Base-by-base conservation (phyloP, 2,329 filamentous ascomycete genomes). In the Alternaria metachromatica region DNA sequence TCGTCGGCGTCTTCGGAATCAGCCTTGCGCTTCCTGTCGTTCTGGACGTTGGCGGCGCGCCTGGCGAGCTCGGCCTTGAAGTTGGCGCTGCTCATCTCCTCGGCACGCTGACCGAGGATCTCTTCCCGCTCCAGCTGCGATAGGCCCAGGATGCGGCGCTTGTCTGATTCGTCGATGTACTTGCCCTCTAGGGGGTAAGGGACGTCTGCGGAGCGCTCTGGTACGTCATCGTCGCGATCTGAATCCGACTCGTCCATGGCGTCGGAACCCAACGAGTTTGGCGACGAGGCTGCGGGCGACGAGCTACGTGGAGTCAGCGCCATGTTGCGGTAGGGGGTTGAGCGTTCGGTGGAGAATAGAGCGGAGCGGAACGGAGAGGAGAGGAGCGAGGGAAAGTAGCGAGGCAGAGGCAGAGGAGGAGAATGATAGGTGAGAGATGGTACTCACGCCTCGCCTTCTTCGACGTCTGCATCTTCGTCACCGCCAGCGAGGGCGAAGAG, bases 41-140 rank as follows among this genome's bases (percentile, higher is more conserved):
- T 84, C 84, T 91, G 81, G 86, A 91, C 79, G 82, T 63, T 65
- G 6, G 90, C 81, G 79, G 96, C 87, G 64, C 96, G 89, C 72
- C 92, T 90, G 64, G 92, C 92, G 54, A 97, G 87, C 66, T 94
- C 89, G 51, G 90, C 87, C 74, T 96, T 93, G 81, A 97, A 95
- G 63, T 91, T 88, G 72, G 92, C 90, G 56, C 90, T 89, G 75
- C 96, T 92, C 62, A 94, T 90, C 78, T 96, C 90, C 72, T 93
- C 89, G 37, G 91, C 90, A 69, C 96, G 93, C 71, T 97, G 92
- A 20, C 94, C 95, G 7, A 99, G 87, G 48, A 97, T 90, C 77
- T 93, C 89, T 80, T 99, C 96, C 66, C 95, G 91, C 76, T 97
- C 90, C 55, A 98, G 90, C 82, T 98, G 94, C 28, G 94, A 90